These are phyloP conservation scores for Musa itinerans DNA, from an alignment of 176 grass and related monocot species.

Conservation along the genomic window DNA sequence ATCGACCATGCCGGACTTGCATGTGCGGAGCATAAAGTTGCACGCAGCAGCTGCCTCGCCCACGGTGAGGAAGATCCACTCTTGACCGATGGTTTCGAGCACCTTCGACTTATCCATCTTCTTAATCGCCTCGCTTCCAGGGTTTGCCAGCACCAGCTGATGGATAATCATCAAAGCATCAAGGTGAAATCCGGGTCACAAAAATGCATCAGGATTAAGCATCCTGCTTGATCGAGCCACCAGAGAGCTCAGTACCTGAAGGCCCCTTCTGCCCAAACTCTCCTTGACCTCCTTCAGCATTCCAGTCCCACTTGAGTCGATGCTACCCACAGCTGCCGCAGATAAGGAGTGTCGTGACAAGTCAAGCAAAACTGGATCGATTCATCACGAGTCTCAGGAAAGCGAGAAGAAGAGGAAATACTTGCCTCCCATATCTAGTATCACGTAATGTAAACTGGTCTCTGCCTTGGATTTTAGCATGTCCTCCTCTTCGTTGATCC, in stretches of 20 bases:
- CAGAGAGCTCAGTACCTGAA: constrained; percentile 39
- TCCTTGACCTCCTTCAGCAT: constrained; percentile 56
- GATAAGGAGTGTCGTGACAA: neutral
- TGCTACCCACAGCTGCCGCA: constrained; percentile 60
- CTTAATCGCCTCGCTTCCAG: constrained; percentile 74
- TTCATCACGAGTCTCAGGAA: constrained; percentile 3
- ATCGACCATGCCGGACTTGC: neutral
- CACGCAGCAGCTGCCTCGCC: constrained; percentile 52
- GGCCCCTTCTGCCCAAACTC: constrained; percentile 37
- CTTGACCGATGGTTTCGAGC: constrained; percentile 47
- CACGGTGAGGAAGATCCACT: constrained; percentile 66
- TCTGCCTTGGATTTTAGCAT: constrained; percentile 40
- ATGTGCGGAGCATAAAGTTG: constrained; percentile 2
- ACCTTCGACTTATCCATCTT: constrained; percentile 62
- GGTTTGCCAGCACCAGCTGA: constrained; percentile 72
- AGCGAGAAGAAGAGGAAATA: neutral
- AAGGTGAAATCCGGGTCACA: too few relatives aligned
- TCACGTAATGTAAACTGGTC: constrained; percentile 57
- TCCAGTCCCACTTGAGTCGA: constrained; percentile 55
- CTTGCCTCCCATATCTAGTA: constrained; percentile 89
- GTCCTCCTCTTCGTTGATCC: constrained; percentile 84
- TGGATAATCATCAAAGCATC: too few relatives aligned
- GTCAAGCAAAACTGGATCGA: neutral
- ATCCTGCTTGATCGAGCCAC: neutral
- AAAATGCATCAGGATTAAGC: neutral